A percentile compares a stretch with the other conserved stretches of the same genome.
These are phyloP conservation scores for Lonicera japonica DNA, from an alignment of 129 eudicot genomes.

Conservation along the genomic window DNA sequence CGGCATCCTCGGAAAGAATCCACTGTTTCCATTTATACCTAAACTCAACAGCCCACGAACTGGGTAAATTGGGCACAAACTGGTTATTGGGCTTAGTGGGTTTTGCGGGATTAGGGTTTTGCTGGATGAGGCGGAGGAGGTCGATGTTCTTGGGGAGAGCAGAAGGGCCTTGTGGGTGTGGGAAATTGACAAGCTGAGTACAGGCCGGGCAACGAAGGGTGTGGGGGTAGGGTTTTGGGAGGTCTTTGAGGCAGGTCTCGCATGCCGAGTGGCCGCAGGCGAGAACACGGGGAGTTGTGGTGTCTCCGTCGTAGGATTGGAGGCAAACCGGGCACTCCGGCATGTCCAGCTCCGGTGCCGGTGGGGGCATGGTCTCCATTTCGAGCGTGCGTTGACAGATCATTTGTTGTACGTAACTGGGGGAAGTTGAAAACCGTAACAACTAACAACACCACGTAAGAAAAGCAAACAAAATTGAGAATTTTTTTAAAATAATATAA, in stretches of 20 bases:
- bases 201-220: conserved; percentile 81
- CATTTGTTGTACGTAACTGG: too few relatives aligned
- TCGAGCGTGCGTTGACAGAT: too few relatives aligned
- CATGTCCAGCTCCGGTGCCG: conserved; percentile 15
- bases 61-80: conserved; percentile 31
- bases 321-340: conserved; percentile 93
- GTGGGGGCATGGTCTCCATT: conserved; percentile 23
- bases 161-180: conserved; percentile 40
- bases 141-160: conserved; percentile 85
- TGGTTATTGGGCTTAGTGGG: conserved; percentile 13
- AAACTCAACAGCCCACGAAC: conserved; percentile 51
- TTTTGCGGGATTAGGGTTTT: conserved; percentile 8
- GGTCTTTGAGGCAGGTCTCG: conserved; percentile 50
- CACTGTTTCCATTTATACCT: conserved; percentile 50
- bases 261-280: conserved; percentile 84
- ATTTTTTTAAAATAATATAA: too few relatives aligned
- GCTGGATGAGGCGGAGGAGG: conserved; percentile 47
- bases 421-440: too few relatives aligned
- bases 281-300: conserved; percentile 71
- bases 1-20: conserved; percentile 31
- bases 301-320: conserved; percentile 40
- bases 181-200: conserved; percentile 56
- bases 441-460: too few relatives aligned
- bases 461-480: too few relatives aligned
- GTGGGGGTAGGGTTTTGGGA: conserved; percentile 50